phyloP scores from a whole-genome alignment of 768 basidiomycete species.

The Serendipita sp. region DNA sequence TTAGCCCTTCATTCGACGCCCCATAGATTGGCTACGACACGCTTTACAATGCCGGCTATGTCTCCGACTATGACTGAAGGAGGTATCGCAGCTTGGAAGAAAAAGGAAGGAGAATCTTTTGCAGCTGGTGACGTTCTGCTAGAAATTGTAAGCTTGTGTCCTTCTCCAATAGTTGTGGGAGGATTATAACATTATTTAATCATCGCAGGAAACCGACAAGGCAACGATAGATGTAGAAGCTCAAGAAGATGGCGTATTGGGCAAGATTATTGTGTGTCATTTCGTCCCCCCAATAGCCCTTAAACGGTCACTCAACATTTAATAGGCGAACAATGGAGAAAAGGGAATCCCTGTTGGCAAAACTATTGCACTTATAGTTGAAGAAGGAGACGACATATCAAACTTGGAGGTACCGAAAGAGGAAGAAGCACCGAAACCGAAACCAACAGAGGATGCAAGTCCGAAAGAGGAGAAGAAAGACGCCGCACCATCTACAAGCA shows the following conservation, averaged over 20 bases:
- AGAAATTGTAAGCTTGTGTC: slow-evolving; percentile 53
- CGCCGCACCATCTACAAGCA: slow-evolving; percentile 16
- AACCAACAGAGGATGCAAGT: slow-evolving; percentile 5
- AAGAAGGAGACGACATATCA: slow-evolving; percentile 91
- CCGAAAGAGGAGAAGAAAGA: not conserved
- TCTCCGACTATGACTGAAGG: slow-evolving; percentile 96
- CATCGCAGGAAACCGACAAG: slow-evolving; percentile 72
- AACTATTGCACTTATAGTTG: slow-evolving; percentile 81
- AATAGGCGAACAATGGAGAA: slow-evolving; percentile 56
- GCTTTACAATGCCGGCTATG: slow-evolving; percentile 91
- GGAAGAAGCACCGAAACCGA: slow-evolving; percentile 13
- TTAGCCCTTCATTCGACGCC: slow-evolving; percentile 41
- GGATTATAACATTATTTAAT: not conserved
- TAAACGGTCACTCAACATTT: not conserved
- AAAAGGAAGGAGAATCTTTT: slow-evolving; percentile 68
- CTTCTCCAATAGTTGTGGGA: not conserved
- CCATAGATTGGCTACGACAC: slow-evolving; percentile 44
- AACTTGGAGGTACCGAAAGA: slow-evolving; percentile 52
- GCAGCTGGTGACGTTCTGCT: slow-evolving; percentile 69
- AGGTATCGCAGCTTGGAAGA: slow-evolving; percentile 83
- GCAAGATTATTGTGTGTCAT: slow-evolving; percentile 70
- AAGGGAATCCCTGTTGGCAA: slow-evolving; percentile 80
- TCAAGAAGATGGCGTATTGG: slow-evolving; percentile 89
- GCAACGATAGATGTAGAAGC: slow-evolving; percentile 98
- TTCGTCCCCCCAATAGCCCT: not conserved